phyloP scores from a whole-genome alignment of 371 early-diverging fungal species.

The Mucor sp. region DNA sequence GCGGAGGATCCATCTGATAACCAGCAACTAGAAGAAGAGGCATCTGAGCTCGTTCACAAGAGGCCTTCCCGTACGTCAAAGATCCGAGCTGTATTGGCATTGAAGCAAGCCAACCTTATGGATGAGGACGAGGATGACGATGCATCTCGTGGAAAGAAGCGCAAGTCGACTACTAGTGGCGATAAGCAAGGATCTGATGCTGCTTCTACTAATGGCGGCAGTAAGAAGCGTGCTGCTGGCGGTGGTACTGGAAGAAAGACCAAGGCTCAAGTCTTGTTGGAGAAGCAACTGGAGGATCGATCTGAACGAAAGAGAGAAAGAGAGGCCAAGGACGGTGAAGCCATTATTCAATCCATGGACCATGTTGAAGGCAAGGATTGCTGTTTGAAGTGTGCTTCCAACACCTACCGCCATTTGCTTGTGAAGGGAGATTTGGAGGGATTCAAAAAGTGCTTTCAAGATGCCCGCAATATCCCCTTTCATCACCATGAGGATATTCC shows the following conservation, averaged over 20 bases:
- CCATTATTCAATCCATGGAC: slow-evolving; percentile 8
- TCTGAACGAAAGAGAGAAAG: slow-evolving; percentile 20
- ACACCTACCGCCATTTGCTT: slow-evolving; percentile 26
- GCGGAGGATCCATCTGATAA: background rate
- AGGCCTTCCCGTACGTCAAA: slow-evolving; percentile 30
- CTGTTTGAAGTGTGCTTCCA: slow-evolving; percentile 34
- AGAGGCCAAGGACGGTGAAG: background rate
- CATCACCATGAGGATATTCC: slow-evolving; percentile 25
- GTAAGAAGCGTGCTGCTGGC: slow-evolving; percentile 2
- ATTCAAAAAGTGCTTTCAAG: slow-evolving; percentile 21
- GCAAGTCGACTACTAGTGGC: background rate
- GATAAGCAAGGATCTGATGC: background rate
- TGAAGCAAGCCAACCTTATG: slow-evolving; percentile 9
- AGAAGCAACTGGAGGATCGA: slow-evolving; percentile 15
- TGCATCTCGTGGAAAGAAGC: slow-evolving; percentile 1
- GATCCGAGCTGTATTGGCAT: slow-evolving; percentile 34
- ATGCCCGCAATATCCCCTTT: slow-evolving; percentile 20
- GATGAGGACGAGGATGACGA: slow-evolving; percentile 13
- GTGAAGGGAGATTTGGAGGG: slow-evolving; percentile 18
- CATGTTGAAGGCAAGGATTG: slow-evolving; percentile 26
- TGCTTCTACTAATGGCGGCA: background rate
- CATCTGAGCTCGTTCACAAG: background rate
- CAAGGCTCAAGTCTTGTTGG: slow-evolving; percentile 15
- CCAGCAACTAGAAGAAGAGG: background rate
- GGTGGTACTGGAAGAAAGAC: slow-evolving; percentile 11